These are phyloP conservation scores for Isoetes taiwanensis DNA, from an alignment of 75 land plant genomes.

Conservation along the genomic window DNA sequence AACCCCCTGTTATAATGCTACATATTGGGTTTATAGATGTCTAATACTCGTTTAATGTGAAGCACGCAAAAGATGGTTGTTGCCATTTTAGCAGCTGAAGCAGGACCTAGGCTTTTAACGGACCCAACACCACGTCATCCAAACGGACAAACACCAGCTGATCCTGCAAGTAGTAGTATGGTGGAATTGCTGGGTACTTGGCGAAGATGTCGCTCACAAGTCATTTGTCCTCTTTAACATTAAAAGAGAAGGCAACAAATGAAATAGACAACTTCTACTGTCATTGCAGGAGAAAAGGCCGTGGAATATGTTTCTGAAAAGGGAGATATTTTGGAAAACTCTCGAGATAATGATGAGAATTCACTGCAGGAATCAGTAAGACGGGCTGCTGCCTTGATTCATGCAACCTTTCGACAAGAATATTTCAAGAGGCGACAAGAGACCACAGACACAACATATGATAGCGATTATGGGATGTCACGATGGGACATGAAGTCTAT, in stretches of 20 bases:
- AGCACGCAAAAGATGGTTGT: conserved; percentile 60
- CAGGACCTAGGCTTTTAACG: conserved; percentile 56
- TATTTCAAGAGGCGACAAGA: conserved; percentile 53
- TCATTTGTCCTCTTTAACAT: conserved; percentile 34
- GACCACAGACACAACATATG: conserved; percentile 21
- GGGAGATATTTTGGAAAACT: conserved; percentile 13
- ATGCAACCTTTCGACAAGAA: conserved; percentile 53
- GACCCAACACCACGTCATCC: conserved; percentile 66
- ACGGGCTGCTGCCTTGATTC: conserved; percentile 79
- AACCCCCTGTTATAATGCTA: no score
- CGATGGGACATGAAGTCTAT: conserved; percentile 37
- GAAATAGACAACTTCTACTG: no score
- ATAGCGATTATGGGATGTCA: conserved; percentile 49
- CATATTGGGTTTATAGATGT: no score
- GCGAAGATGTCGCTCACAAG: conserved; percentile 56
- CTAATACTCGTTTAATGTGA: no score
- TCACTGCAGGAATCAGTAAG: conserved; percentile 58
- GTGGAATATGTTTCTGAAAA: conserved; percentile 30
- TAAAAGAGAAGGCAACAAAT: conserved; percentile 28
- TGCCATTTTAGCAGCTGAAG: conserved; percentile 51
- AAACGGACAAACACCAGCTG: conserved; percentile 64
- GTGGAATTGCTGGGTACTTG: conserved; percentile 82
- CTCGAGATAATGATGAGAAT: conserved; percentile 19
- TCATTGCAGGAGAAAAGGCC: conserved; percentile 38
- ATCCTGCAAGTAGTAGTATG: conserved; percentile 62